Percentiles rank a stretch among this genome's conserved stretches.
phyloP scores from a whole-genome alignment of 2,329 filamentous ascomycete species.

The Cryphonectria naterciae region DNA sequence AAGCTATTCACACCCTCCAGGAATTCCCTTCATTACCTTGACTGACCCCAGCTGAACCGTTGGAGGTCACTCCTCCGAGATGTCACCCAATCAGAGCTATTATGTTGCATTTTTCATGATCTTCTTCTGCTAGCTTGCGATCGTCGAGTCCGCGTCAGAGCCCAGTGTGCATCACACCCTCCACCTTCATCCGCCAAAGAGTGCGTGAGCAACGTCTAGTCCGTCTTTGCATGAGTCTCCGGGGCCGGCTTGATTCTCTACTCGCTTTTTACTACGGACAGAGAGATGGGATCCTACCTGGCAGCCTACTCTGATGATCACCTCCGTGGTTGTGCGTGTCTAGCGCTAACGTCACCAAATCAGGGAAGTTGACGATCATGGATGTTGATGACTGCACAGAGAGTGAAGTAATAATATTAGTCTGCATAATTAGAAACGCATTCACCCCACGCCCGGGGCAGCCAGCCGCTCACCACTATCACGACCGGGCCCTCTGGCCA shows the following conservation, averaged over 20 bases:
- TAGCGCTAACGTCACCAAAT: neutral
- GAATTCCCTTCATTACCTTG: neutral
- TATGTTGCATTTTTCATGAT: constrained; percentile 14
- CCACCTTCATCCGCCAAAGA: neutral
- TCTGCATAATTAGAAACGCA: constrained; percentile 12
- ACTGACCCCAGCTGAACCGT: constrained; percentile 4
- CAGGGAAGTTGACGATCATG: neutral
- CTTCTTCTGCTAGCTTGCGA: neutral
- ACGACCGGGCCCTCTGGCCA: neutral
- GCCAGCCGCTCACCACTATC: constrained; percentile 13
- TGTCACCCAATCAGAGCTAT: neutral
- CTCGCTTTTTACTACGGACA: constrained; percentile 14
- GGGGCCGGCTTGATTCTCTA: constrained; percentile 5
- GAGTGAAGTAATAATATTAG: constrained; percentile 15
- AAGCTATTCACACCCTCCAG: constrained; percentile 10
- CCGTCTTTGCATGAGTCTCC: constrained; percentile 12
- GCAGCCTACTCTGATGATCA: neutral
- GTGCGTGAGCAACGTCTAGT: neutral
- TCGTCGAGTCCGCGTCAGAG: constrained; percentile 1
- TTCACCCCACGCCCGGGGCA: neutral
- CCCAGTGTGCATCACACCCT: neutral
- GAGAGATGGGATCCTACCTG: constrained; percentile 3
- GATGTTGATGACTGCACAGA: constrained; percentile 13
- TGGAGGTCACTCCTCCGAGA: neutral
- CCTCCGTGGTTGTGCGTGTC: constrained; percentile 6